Evolutionary conservation across 208 protist species (phyloP).

Genomic region (Acanthamoeba castellanii): DNA sequence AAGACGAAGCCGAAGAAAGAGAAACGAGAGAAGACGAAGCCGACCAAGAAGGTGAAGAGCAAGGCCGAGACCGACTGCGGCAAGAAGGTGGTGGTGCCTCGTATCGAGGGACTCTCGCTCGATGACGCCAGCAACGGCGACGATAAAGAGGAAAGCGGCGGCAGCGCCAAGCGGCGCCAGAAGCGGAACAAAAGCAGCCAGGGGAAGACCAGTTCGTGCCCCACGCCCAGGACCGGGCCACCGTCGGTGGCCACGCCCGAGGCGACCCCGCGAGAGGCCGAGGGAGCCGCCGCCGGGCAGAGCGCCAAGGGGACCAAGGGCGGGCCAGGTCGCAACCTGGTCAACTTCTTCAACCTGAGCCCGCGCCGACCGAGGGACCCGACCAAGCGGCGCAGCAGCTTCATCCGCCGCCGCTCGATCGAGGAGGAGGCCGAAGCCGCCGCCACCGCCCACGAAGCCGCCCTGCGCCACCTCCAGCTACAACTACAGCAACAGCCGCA

Average conservation of each 20-base stretch:
- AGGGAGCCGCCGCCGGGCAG: not conserved
- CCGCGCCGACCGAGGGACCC: not conserved
- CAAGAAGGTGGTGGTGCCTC: not conserved
- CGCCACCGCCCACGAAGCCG: not conserved
- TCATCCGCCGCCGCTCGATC: constrained; percentile 3
- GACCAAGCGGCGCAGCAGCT: constrained; percentile 34
- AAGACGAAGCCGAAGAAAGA: not conserved
- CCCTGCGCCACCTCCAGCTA: not conserved
- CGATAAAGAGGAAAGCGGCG: not conserved
- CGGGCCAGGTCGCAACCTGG: not conserved
- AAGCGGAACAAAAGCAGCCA: not conserved
- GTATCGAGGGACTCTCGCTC: not conserved
- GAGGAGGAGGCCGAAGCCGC: constrained; percentile 27
- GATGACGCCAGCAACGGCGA: not conserved
- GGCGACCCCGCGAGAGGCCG: not conserved
- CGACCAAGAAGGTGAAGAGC: not conserved
- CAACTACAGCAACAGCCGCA: not conserved
- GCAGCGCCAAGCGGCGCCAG: not conserved
- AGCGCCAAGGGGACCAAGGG: not conserved
- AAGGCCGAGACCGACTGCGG: not conserved
- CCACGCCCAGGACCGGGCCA: too few relatives aligned
- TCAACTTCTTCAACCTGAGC: constrained; percentile 22
- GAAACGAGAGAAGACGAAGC: not conserved
- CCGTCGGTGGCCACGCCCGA: too few relatives aligned
- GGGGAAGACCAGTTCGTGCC: too few relatives aligned